phyloP scores from a whole-genome alignment of 1,139 yeast genomes.

The Yamadazyma aaseri region DNA sequence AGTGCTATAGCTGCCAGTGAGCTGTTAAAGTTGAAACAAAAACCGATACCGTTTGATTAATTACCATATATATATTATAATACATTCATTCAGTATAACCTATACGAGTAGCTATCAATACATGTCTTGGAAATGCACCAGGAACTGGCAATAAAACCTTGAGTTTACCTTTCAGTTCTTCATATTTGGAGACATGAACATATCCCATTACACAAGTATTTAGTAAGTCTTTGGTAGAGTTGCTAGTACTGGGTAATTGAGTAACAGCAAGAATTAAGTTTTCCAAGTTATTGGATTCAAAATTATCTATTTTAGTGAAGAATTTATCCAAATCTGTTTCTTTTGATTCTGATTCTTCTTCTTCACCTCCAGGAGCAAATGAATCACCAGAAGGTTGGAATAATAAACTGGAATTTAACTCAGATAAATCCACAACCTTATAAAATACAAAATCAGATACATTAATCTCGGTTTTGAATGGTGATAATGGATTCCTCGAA shows the following conservation, averaged over 20 bases:
- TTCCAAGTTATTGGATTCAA: slow-evolving; percentile 57
- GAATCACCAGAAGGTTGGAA: slow-evolving; percentile 50
- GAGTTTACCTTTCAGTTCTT: slow-evolving; percentile 68
- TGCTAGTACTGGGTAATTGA: slow-evolving; percentile 56
- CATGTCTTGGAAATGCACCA: slow-evolving; percentile 66
- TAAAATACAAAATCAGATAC: slow-evolving; percentile 36
- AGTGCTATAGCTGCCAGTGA: slow-evolving; percentile 91
- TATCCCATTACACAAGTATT: slow-evolving; percentile 67
- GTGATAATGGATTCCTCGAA: slow-evolving; percentile 65
- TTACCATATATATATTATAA: not conserved
- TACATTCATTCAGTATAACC: slow-evolving; percentile 28
- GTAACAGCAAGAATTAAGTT: slow-evolving; percentile 74
- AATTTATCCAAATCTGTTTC: slow-evolving; percentile 36
- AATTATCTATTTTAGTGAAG: slow-evolving; percentile 38
- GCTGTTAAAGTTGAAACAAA: slow-evolving; percentile 27
- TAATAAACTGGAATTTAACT: slow-evolving; percentile 34
- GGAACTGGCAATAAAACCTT: slow-evolving; percentile 84
- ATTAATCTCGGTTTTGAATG: slow-evolving; percentile 52
- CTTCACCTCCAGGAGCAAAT: slow-evolving; percentile 33
- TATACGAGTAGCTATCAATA: slow-evolving; percentile 28
- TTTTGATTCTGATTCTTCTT: slow-evolving; percentile 20
- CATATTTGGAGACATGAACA: slow-evolving; percentile 50
- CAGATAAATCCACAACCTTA: slow-evolving; percentile 39
- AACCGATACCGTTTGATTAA: slow-evolving; percentile 69
- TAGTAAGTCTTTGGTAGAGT: slow-evolving; percentile 47